Base-by-base conservation (phyloP, 371 early-diverging fungal species). In the Mucor piriformis region DNA sequence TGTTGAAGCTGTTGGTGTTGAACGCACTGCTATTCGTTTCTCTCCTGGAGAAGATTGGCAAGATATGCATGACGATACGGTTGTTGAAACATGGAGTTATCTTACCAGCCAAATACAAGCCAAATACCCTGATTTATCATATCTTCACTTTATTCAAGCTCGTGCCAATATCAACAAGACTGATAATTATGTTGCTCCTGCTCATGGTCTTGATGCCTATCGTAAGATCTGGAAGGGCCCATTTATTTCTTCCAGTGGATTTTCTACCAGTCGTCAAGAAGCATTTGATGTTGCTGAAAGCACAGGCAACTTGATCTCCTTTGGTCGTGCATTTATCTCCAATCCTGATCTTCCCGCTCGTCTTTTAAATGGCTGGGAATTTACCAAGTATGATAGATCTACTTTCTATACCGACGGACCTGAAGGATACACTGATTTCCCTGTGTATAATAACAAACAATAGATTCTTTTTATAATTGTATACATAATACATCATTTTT, bases 121-220 rank as follows among this genome's bases (percentile, higher is more conserved):
- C 3, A 43, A 49, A 2, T 64, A 67, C 43, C 55, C 67, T 6
- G 29, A 52, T 10, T 44, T 74, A 18, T 67, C 70, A 4, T 74
- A 74, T 43, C n/a, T 74, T 46, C 74, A 74, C 47, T 57, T 74
- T 16, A 63, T 70, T 13, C 70, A 68, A 51, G 51, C 68, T 5
- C 62, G 72, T 7, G 54, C 64, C 24, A 60, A 58, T 33, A 54
- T 63, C 29, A 33, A 33, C 5, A 21, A 35, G 24, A 6, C 55
- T 35, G 67, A 67, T 48, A 43, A 51, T 15, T 54, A 48, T 18
- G 25, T 27, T 1, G 67, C 7, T 12, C 5, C 29, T 12, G 3
- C 16, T 6, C 51, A 66, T 11, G 42, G 62, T 0, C 27, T 75
- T 11, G 72, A 64, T 35, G 65, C 64, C 23, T 75, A 63, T 56